These are phyloP conservation scores for Suhomyces taliae DNA, from an alignment of 1,139 yeast genomes.

Conservation along the genomic window DNA sequence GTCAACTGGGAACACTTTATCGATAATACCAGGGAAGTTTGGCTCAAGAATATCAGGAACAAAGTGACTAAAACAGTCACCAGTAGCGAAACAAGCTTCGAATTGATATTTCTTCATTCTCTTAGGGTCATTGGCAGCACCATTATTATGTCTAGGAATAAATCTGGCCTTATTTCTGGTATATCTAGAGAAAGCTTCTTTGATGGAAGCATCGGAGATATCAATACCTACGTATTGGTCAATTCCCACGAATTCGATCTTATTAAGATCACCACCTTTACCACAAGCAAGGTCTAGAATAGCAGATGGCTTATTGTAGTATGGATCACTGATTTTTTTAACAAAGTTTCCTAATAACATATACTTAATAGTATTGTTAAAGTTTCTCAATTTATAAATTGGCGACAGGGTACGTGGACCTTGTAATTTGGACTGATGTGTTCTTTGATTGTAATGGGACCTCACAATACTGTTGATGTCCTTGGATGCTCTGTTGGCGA, in stretches of 20 bases:
- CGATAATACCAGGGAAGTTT: constrained; percentile 48
- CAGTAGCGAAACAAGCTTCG: constrained; percentile 83
- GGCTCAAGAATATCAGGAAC: constrained; percentile 74
- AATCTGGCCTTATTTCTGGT: constrained; percentile 44
- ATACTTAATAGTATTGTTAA: constrained; percentile 89
- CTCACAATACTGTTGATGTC: constrained; percentile 65
- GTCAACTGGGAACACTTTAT: constrained; percentile 80
- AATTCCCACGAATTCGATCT: constrained; percentile 76
- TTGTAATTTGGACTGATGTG: constrained; percentile 63
- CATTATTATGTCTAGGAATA: constrained; percentile 22
- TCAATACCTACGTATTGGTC: constrained; percentile 87
- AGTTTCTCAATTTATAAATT: constrained; percentile 80
- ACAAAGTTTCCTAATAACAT: constrained; percentile 76
- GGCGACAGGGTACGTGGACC: constrained; percentile 73
- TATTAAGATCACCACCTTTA: constrained; percentile 94
- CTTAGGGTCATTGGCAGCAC: constrained; percentile 22
- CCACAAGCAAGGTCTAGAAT: constrained; percentile 92
- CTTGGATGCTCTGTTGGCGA: constrained; percentile 33
- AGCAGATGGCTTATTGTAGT: constrained; percentile 40
- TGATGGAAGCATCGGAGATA: constrained; percentile 83
- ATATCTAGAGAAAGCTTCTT: constrained; percentile 81
- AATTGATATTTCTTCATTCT: constrained; percentile 51
- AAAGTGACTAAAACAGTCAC: constrained; percentile 79
- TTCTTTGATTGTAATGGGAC: constrained; percentile 82
- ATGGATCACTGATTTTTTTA: constrained; percentile 26